Percentiles rank a stretch among this genome's conserved stretches.
These are phyloP conservation scores for Aureobasidium uvarum DNA, from an alignment of 2,329 filamentous ascomycete species.

Conservation along the genomic window DNA sequence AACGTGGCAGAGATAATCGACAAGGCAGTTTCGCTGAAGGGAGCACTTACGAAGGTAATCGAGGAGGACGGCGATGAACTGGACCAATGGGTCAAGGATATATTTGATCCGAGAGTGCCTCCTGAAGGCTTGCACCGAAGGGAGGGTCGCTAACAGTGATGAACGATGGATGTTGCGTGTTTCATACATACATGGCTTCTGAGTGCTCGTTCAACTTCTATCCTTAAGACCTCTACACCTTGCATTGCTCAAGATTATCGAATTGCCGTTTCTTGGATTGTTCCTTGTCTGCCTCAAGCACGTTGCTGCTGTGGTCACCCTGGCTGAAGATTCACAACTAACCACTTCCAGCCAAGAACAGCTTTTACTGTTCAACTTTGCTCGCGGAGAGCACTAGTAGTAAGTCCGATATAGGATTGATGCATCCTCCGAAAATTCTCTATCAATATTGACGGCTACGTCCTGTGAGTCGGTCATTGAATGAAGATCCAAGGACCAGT, in stretches of 20 bases:
- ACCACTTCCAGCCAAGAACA: background rate
- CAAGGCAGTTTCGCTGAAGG: slow-evolving; percentile 32
- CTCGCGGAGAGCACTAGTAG: background rate
- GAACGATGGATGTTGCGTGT: background rate
- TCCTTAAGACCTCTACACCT: background rate
- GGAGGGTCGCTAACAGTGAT: background rate
- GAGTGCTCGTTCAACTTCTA: background rate
- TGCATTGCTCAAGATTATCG: background rate
- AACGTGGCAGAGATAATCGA: slow-evolving; percentile 39
- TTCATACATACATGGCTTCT: background rate
- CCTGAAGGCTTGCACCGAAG: background rate
- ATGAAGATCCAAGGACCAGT: too few relatives aligned
- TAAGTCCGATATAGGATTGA: too few relatives aligned
- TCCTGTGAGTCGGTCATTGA: too few relatives aligned
- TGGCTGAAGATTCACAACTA: background rate
- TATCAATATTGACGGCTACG: too few relatives aligned
- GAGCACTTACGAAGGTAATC: slow-evolving; percentile 25
- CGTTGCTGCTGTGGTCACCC: background rate
- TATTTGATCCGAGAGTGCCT: slow-evolving; percentile 32
- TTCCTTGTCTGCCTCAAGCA: background rate
- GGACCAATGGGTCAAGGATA: slow-evolving; percentile 33
- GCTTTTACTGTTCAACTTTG: background rate
- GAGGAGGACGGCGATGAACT: slow-evolving; percentile 26
- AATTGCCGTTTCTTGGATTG: background rate
- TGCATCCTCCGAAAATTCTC: too few relatives aligned